Percentiles rank a stretch among this genome's conserved stretches.
These are phyloP conservation scores for Talaromyces sp. DNA, from an alignment of 2,329 filamentous ascomycete species.

Conservation along the genomic window DNA sequence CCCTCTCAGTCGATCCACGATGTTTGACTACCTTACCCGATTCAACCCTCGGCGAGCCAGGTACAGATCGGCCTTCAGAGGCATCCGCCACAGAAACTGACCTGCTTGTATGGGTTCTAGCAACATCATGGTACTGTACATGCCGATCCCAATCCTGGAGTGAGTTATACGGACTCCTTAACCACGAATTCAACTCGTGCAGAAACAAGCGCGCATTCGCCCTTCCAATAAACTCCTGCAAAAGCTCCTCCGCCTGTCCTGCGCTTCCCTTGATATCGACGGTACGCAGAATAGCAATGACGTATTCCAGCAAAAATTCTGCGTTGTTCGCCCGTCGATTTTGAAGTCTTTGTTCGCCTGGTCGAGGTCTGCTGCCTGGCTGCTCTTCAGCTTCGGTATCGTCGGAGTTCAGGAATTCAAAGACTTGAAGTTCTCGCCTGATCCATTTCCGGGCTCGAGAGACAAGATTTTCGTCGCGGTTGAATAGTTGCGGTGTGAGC, in stretches of 20 bases:
- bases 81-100: neutral
- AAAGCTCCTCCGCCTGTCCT: constrained; percentile 74
- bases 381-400: constrained; percentile 17
- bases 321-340: constrained; percentile 62
- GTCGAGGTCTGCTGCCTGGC: constrained; percentile 20
- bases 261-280: constrained; percentile 76
- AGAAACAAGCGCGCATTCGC: constrained; percentile 72
- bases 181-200: constrained; percentile 79
- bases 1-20: constrained; percentile 18
- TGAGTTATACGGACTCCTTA: constrained; percentile 72
- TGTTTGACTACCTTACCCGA: constrained; percentile 29
- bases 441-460: constrained; percentile 78
- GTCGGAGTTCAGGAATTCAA: constrained; percentile 62
- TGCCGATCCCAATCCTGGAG: constrained; percentile 75
- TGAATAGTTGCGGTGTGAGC: constrained; percentile 65
- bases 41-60: constrained; percentile 23
- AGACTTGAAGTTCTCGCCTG: constrained; percentile 78
- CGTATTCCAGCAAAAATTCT: constrained; percentile 82
- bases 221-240: constrained; percentile 73
- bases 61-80: constrained; percentile 25
- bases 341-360: constrained; percentile 33
- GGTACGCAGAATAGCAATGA: constrained; percentile 76
- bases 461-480: constrained; percentile 62
- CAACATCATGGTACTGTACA: constrained; percentile 63
- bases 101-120: neutral